Base-by-base conservation (phyloP, 352 stramenopile genomes). In the Globisporangium uncinulatum region DNA sequence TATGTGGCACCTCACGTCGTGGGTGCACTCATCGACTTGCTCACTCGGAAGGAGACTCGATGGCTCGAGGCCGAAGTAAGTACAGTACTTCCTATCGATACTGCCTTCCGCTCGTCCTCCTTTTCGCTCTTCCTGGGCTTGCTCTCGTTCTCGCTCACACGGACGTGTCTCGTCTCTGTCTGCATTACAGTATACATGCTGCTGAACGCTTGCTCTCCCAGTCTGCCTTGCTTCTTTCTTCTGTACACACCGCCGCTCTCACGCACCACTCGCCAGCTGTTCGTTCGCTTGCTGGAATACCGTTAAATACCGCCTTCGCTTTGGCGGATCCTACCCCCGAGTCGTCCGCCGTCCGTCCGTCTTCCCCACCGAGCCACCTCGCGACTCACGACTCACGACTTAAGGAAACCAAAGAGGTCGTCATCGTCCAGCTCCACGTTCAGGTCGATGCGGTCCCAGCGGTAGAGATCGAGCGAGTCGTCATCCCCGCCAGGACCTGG, bases 361-460 rank as follows among this genome's bases (percentile, higher is more conserved):
- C 39, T 44, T 44, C 13, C 41, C 20, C 59, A 59, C 62, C 60
- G 63, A 61, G 53, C 62, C 42, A 29, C 56, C 66, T 65, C 79
- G 89, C 51, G 84, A 86, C 65, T 89, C 79, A 90, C 51, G 84
- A 86, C 65, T 89, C 79, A 90, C 51, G 84, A 86, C 65, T 89
- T 90, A 32, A 95, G 56, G 70, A 95, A 95, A 36, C 81, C 74
- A 52, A 95, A 95, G 15, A 95, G 69, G 62, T 95, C 85, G 58
- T 92, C 80, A 51, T 93, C 85, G 67, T 87, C 80, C 57, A 95
- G 69, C 58, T 73, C 79, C 61, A 92, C 83, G 59, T 93, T 87
- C 41, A 92, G 65, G 60, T 92, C 79, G 61, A 94, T 87, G 54
- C 79, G 73, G 56, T 92, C 79, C 82, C 82, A 92, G 21, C 75